Percentiles rank a stretch among this genome's conserved stretches.
phyloP scores from a whole-genome alignment of 306 rosid species.

The Vigna trinervia region DNA sequence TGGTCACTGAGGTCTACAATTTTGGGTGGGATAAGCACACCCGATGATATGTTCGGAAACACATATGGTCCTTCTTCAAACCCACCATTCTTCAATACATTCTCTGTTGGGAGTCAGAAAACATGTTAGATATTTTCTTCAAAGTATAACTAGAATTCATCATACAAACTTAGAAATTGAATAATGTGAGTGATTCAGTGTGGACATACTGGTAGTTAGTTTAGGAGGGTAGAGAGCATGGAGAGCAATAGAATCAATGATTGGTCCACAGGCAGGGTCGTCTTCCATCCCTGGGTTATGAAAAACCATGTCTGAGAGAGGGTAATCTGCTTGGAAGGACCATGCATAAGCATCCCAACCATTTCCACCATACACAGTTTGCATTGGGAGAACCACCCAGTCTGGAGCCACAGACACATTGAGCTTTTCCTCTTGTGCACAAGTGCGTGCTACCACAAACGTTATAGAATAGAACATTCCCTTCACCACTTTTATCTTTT shows the following conservation, averaged over 20 bases:
- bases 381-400: constrained; percentile 81
- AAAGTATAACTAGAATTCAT: too few species aligned
- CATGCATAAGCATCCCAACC: constrained; percentile 80
- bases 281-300: constrained; percentile 95
- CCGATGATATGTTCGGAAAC: constrained; percentile 84
- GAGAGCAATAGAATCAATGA: constrained; percentile 81
- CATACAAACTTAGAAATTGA: neutral
- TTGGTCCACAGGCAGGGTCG: constrained; percentile 96
- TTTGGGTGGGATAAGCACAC: constrained; percentile 92
- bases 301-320: constrained; percentile 52
- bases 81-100: constrained; percentile 76
- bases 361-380: constrained; percentile 69
- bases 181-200: neutral
- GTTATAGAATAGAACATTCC: constrained; percentile 81
- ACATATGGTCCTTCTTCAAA: constrained; percentile 90
- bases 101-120: constrained; percentile 52
- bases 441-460: constrained; percentile 88
- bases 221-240: constrained; percentile 75
- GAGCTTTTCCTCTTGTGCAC: constrained; percentile 87
- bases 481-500: constrained; percentile 63
- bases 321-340: constrained; percentile 71
- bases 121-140: too few species aligned
- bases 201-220: constrained; percentile 53
- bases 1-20: constrained; percentile 76
- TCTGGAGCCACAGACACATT: constrained; percentile 86